These are phyloP conservation scores for Aspergillus aculeatinus DNA, from an alignment of 2,329 filamentous ascomycete genomes.

Conservation along the genomic window DNA sequence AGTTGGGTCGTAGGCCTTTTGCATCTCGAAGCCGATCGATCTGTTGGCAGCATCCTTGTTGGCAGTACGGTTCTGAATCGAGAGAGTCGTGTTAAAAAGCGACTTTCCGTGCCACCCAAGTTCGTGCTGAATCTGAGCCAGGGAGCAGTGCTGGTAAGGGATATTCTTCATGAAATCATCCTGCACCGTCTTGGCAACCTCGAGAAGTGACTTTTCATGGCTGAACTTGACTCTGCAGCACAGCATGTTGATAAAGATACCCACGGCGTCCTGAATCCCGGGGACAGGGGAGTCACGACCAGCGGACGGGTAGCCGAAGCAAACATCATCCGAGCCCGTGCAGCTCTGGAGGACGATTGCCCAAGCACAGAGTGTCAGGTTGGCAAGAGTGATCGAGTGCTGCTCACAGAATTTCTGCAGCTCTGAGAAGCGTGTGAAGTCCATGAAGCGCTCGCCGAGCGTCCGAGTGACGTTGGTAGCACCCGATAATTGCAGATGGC, in stretches of 20 bases:
- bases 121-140: slow-evolving; percentile 49
- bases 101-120: slow-evolving; percentile 35
- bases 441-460: slow-evolving; percentile 28
- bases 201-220: slow-evolving; percentile 35
- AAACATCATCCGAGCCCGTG: slow-evolving; percentile 39
- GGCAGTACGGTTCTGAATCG: slow-evolving; percentile 39
- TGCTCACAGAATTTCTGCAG: slow-evolving; percentile 34
- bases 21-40: slow-evolving; percentile 31
- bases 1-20: slow-evolving; percentile 38
- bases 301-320: slow-evolving; percentile 43
- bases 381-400: slow-evolving; percentile 35
- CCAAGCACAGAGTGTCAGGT: slow-evolving; percentile 40
- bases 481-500: slow-evolving; percentile 7
- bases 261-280: slow-evolving; percentile 48
- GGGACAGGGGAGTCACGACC: slow-evolving; percentile 48
- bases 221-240: slow-evolving; percentile 48
- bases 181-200: slow-evolving; percentile 47
- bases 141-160: slow-evolving; percentile 51
- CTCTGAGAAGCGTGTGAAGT: slow-evolving; percentile 32
- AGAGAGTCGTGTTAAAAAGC: slow-evolving; percentile 45
- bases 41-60: slow-evolving; percentile 25
- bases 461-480: slow-evolving; percentile 17
- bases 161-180: slow-evolving; percentile 49
- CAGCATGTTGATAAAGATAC: slow-evolving; percentile 57
- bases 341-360: slow-evolving; percentile 37